Evolutionary conservation across 75 land plant species (phyloP).

Genomic region (Larix kaempferi): DNA sequence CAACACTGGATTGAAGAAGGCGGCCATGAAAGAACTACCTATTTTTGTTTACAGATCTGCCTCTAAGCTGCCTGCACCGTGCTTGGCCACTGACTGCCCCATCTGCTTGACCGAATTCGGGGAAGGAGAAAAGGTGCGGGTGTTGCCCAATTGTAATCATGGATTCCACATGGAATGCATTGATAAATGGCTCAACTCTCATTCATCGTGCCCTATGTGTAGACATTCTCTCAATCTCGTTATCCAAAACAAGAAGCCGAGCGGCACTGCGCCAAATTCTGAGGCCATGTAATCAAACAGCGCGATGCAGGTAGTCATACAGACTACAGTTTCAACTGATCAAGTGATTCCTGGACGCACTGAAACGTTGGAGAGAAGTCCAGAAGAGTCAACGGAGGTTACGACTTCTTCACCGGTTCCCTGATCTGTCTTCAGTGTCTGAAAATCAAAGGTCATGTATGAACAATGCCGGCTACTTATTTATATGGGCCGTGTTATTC

Average conservation of each 20-base stretch:
- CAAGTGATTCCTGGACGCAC: too few species aligned
- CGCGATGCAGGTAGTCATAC: too few species aligned
- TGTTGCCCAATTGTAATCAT: slow-evolving; percentile 48
- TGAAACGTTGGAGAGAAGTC: too few species aligned
- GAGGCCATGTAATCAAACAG: too few species aligned
- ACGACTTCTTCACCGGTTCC: too few species aligned
- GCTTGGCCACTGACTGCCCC: slow-evolving; percentile 28
- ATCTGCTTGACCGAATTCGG: slow-evolving; percentile 42
- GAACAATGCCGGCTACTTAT: too few species aligned
- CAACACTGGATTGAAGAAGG: background rate
- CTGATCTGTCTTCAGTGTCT: too few species aligned
- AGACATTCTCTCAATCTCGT: slow-evolving; percentile 15
- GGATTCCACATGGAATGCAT: slow-evolving; percentile 52
- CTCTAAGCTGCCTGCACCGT: background rate
- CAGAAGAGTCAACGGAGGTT: too few species aligned
- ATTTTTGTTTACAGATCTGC: background rate
- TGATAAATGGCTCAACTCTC: slow-evolving; percentile 40
- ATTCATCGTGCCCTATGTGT: slow-evolving; percentile 55
- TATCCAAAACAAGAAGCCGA: background rate
- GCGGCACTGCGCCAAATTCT: too few species aligned
- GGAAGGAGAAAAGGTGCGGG: slow-evolving; percentile 38
- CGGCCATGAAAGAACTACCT: background rate
- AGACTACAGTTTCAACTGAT: too few species aligned
- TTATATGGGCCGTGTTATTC: too few species aligned
- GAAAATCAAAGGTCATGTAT: too few species aligned